Conservation (phyloP, 2,329 filamentous ascomycete genomes). For the Apiospora arundinis region DNA sequence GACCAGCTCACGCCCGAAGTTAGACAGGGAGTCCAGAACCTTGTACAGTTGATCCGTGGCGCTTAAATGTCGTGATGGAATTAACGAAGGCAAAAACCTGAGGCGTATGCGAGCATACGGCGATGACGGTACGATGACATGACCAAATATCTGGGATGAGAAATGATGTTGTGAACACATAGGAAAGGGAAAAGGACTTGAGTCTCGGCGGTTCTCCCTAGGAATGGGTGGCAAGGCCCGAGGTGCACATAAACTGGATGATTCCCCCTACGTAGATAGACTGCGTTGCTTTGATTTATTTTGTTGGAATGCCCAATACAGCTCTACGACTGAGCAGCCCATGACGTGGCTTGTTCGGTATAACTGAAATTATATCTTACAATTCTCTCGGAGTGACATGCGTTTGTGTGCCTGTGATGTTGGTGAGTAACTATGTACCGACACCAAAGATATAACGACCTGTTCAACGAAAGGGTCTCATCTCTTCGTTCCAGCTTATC, state of each 20-base stretch:
- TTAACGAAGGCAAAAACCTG: constrained; percentile 11
- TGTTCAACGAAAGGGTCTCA: no score
- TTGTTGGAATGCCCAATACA: constrained; percentile 5
- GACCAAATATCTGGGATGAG: constrained; percentile 18
- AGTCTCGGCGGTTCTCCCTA: constrained; percentile 9
- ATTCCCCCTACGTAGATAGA: constrained; percentile 24
- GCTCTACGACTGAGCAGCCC: neutral
- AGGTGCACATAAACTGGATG: constrained; percentile 23
- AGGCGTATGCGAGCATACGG: neutral
- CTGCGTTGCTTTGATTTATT: constrained; percentile 19
- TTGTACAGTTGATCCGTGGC: constrained; percentile 51
- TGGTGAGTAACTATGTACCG: no score
- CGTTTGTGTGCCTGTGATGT: neutral
- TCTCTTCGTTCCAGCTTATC: no score
- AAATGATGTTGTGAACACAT: constrained; percentile 16
- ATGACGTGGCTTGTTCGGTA: neutral
- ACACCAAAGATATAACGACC: no score
- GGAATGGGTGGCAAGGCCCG: constrained; percentile 19
- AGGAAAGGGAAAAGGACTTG: constrained; percentile 15
- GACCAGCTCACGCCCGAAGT: constrained; percentile 79
- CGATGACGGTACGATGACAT: constrained; percentile 23
- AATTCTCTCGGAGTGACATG: neutral
- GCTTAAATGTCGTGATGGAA: neutral
- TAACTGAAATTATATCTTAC: neutral
- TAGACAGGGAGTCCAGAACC: constrained; percentile 67